phyloP scores from a whole-genome alignment of 1,284 basidiomycete species.

The Tetrapyrgos nigripes region DNA sequence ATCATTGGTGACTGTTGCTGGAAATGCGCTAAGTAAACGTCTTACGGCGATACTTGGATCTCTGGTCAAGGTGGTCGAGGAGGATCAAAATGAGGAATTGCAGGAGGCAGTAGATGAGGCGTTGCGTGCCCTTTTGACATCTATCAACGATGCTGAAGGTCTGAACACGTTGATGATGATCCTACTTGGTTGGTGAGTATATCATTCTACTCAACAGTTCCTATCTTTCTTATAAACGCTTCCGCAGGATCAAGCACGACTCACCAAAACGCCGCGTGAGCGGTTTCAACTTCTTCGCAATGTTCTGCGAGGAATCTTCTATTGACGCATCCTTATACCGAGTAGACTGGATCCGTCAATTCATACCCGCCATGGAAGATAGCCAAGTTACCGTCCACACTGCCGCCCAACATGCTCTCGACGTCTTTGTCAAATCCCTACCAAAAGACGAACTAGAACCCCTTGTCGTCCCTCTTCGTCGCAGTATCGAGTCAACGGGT shows the following conservation, averaged over 20 bases:
- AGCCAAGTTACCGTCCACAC: conserved; percentile 76
- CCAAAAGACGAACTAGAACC: conserved; percentile 94
- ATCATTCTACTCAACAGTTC: background rate
- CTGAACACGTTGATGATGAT: conserved; percentile 89
- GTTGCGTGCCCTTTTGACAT: conserved; percentile 73
- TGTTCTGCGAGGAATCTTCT: conserved; percentile 84
- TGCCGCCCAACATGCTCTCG: conserved; percentile 86
- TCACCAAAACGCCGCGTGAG: conserved; percentile 76
- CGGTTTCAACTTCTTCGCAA: conserved; percentile 78
- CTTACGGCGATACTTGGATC: conserved; percentile 80
- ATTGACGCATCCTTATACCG: conserved; percentile 86
- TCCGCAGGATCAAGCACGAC: conserved; percentile 78
- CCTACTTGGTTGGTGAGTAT: conserved; percentile 86
- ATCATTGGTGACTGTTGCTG: conserved; percentile 93
- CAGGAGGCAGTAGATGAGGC: conserved; percentile 79
- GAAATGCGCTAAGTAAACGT: conserved; percentile 86
- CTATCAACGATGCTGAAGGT: conserved; percentile 86
- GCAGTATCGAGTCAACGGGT: conserved; percentile 89
- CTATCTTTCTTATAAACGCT: conserved; percentile 9
- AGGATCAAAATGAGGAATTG: conserved; percentile 74
- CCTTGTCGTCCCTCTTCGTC: conserved; percentile 86
- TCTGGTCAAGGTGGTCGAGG: conserved; percentile 75
- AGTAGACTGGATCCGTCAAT: conserved; percentile 95
- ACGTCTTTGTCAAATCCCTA: conserved; percentile 89
- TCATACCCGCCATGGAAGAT: conserved; percentile 90